Evolutionary conservation across 257 asterid species (phyloP), one percentile per base, ranked within the genome.

Genomic region (Nicotiana tomentosiformis): DNA sequence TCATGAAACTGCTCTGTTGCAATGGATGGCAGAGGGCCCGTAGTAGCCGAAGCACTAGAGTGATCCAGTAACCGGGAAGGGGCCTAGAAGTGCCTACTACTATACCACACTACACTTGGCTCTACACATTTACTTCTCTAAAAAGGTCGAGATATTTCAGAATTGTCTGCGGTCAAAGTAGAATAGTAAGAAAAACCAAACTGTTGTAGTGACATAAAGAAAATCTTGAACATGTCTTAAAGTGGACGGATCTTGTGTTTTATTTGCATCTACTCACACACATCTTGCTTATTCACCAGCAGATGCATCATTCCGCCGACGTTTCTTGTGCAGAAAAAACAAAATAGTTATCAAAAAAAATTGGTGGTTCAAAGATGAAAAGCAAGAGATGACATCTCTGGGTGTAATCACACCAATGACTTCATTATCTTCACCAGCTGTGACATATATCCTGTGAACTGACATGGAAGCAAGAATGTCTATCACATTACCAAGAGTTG

Each of bases 381-480:
- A 92, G 86, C 97, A 92, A 3, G 97, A 91, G 88, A 91, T 92
- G 53, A 95, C 98, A 76, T 93, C 97, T 84, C 97, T 87, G 11
- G 93, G 92, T 2, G 99, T 94, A 16, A 94, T 86, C 43, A 95
- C 93, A 0, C 98, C 96, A 5, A 83, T 32, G 5, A 91, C 92
- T 62, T 90, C 88, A 62, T 82, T 82, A 15, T 62, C 78, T 43
- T 49, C 86, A 1, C 84, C 93, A 5, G 87, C 77, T 6, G 89
- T 93, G 46, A 91, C 93, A 56, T 95, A 91, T 84, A 95, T 90
- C 64, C 99, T 87, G 82, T 92, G 94, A 81, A 92, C 95, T 5
- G 86, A 85, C 77, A 83, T 87, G 4, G 89, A 81, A 43, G 96
- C 90, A 26, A 95, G 93, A 1, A 86, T 87, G 43, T 91, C 91